Percentiles rank a stretch among this genome's conserved stretches.
phyloP scores from a whole-genome alignment of 345 rosid species.

The Aethionema arabicum region DNA sequence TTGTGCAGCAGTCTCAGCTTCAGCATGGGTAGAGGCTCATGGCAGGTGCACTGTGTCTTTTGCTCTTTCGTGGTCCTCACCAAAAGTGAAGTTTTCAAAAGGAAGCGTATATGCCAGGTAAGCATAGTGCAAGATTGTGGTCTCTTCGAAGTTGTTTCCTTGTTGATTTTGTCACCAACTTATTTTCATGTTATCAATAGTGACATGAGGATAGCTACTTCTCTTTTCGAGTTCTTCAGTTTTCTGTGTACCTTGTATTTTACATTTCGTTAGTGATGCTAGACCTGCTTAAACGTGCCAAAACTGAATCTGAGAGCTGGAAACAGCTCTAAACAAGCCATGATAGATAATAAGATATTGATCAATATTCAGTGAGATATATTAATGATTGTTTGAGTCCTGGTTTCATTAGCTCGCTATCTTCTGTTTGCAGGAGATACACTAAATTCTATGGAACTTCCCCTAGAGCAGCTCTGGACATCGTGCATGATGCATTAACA shows the following conservation, averaged over 20 bases:
- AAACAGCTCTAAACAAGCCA: slow-evolving; percentile 4
- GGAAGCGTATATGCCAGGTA: slow-evolving; percentile 91
- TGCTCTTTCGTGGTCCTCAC: slow-evolving; percentile 98
- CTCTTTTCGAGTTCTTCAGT: not conserved
- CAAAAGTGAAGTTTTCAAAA: slow-evolving; percentile 80
- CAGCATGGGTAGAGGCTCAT: slow-evolving; percentile 98
- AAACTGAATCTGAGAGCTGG: not conserved
- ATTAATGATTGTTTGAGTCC: slow-evolving; percentile 8
- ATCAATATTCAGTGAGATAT: slow-evolving; percentile 28
- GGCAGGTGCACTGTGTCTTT: slow-evolving; percentile 92
- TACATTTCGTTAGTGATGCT: slow-evolving; percentile 8
- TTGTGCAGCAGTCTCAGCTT: slow-evolving; percentile 96
- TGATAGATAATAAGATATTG: slow-evolving; percentile 1
- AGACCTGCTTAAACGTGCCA: slow-evolving; percentile 1
- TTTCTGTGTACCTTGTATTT: slow-evolving; percentile 12
- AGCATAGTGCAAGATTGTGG: slow-evolving; percentile 1
- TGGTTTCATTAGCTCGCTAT: not conserved
- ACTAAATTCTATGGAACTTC: slow-evolving; percentile 92
- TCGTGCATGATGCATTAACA: slow-evolving; percentile 91
- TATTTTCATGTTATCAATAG: not conserved
- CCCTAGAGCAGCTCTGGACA: slow-evolving; percentile 72
- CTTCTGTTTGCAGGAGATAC: slow-evolving; percentile 66
- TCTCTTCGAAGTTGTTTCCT: slow-evolving; percentile 13
- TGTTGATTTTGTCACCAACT: slow-evolving; percentile 2
- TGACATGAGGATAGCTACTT: not conserved